phyloP scores from a whole-genome alignment of 768 basidiomycete species.

The Hericium rajendrae region DNA sequence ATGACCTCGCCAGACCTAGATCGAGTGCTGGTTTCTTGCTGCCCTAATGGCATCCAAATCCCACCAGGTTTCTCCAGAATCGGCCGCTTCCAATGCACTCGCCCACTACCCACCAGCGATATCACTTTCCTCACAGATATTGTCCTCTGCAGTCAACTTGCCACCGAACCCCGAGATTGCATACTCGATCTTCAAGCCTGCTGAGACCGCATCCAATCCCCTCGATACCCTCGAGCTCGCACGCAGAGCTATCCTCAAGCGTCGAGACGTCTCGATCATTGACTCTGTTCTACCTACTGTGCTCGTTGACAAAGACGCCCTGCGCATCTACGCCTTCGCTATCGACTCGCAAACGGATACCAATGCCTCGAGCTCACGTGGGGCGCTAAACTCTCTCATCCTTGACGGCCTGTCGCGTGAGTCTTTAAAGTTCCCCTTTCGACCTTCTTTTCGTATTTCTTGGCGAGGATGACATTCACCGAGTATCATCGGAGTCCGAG shows the following conservation, averaged over 20 bases:
- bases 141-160: slow-evolving; percentile 38
- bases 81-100: slow-evolving; percentile 21
- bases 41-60: slow-evolving; percentile 20
- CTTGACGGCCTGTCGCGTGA: slow-evolving; percentile 45
- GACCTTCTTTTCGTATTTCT: background rate
- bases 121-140: slow-evolving; percentile 29
- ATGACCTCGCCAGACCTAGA: background rate
- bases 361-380: slow-evolving; percentile 16
- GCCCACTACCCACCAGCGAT: slow-evolving; percentile 23
- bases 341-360: slow-evolving; percentile 26
- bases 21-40: background rate
- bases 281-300: slow-evolving; percentile 45
- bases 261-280: slow-evolving; percentile 30
- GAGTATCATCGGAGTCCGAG: too few relatives aligned
- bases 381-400: slow-evolving; percentile 27
- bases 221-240: slow-evolving; percentile 45
- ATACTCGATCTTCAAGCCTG: slow-evolving; percentile 35
- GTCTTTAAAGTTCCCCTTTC: slow-evolving; percentile 19
- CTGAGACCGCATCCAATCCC: slow-evolving; percentile 16
- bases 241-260: slow-evolving; percentile 36
- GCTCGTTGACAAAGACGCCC: slow-evolving; percentile 32
- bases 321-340: slow-evolving; percentile 50
- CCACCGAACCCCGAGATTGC: slow-evolving; percentile 33
- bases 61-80: slow-evolving; percentile 18
- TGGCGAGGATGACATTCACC: background rate